These are phyloP conservation scores for Neurospora sp. DNA, from an alignment of 495 filamentous ascomycete genomes.

Conservation along the genomic window DNA sequence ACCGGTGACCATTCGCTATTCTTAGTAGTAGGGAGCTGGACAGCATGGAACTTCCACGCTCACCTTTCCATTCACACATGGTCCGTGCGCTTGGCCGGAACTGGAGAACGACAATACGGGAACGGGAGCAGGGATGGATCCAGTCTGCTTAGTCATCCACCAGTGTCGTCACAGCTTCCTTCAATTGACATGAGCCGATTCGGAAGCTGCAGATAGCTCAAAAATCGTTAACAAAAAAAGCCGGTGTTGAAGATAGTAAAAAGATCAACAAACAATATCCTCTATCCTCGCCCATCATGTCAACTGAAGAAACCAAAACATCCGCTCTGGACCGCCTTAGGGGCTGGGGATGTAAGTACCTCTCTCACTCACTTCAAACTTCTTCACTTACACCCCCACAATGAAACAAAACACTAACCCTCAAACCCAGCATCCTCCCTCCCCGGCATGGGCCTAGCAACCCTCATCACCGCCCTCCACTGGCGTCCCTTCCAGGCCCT, in stretches of 20 bases:
- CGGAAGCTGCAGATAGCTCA: background rate
- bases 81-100: background rate
- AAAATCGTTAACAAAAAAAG: background rate
- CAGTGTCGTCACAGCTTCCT: background rate
- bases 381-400: background rate
- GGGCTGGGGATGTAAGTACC: constrained; percentile 4
- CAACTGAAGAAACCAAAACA: background rate
- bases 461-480: constrained; percentile 69
- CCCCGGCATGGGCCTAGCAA: constrained; percentile 67
- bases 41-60: background rate
- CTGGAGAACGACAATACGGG: background rate
- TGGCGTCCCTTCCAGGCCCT: constrained; percentile 62
- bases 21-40: background rate
- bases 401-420: constrained; percentile 1
- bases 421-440: constrained; percentile 59
- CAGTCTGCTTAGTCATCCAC: background rate
- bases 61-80: background rate
- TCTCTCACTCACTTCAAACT: background rate
- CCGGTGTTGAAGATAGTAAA: background rate
- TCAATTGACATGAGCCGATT: background rate
- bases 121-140: background rate
- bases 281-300: background rate
- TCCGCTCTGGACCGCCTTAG: background rate
- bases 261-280: background rate
- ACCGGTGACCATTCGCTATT: background rate